phyloP scores from a whole-genome alignment of 352 stramenopile genomes.

The Phytophthora sp. region DNA sequence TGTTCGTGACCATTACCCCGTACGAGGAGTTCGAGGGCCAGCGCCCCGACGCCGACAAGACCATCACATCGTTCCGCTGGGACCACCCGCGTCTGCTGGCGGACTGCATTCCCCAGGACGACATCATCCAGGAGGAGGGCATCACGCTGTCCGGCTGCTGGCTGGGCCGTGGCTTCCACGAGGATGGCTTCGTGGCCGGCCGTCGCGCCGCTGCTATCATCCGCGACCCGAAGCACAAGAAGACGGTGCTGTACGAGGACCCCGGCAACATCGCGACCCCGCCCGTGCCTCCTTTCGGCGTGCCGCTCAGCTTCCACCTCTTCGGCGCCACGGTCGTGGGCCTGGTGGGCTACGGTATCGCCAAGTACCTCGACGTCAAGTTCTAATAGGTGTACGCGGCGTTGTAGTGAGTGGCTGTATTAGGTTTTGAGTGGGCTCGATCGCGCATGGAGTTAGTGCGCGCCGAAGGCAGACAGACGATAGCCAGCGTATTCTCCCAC shows the following conservation, averaged over 20 bases:
- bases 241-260: conserved; percentile 83
- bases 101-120: conserved; percentile 83
- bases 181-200: conserved; percentile 86
- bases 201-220: conserved; percentile 81
- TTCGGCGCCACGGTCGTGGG: conserved; percentile 59
- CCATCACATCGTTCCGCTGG: conserved; percentile 83
- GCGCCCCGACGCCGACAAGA: conserved; percentile 52
- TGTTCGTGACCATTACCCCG: conserved; percentile 88
- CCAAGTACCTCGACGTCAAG: conserved; percentile 65
- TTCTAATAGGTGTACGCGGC: conserved; percentile 30
- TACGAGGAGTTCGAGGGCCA: conserved; percentile 78
- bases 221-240: conserved; percentile 75
- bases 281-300: conserved; percentile 71
- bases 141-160: conserved; percentile 86
- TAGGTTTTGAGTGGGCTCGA: conserved; percentile 16
- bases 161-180: conserved; percentile 86
- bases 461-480: neutral
- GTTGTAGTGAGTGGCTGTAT: conserved; percentile 24
- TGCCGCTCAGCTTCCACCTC: conserved; percentile 74
- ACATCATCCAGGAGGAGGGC: conserved; percentile 85
- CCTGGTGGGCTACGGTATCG: conserved; percentile 62
- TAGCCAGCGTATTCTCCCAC: conserved; percentile 10
- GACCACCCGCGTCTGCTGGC: conserved; percentile 85
- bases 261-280: conserved; percentile 83
- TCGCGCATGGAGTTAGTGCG: conserved; percentile 9